A percentile compares a stretch with the other conserved stretches of the same genome.
Evolutionary conservation across 2,329 filamentous ascomycete species (phyloP).

Genomic region (Tetracladium maxilliforme): DNA sequence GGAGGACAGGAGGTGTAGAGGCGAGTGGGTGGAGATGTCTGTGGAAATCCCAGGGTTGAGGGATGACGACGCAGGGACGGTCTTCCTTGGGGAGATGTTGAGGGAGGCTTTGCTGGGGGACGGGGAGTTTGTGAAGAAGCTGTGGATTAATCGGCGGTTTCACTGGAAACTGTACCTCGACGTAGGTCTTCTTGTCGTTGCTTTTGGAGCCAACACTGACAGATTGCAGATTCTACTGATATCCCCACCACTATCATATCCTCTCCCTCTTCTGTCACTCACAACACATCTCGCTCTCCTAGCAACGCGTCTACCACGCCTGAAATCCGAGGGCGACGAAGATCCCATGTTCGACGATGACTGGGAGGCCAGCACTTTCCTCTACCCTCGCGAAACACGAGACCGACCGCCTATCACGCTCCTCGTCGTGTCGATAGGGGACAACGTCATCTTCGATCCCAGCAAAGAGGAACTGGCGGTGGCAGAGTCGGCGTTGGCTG

Average conservation of each 20-base stretch:
- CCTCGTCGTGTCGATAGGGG: slow-evolving; percentile 72
- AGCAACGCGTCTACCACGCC: slow-evolving; percentile 66
- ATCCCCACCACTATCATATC: slow-evolving; percentile 85
- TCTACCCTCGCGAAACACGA: slow-evolving; percentile 47
- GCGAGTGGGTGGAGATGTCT: slow-evolving; percentile 74
- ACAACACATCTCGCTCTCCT: slow-evolving; percentile 90
- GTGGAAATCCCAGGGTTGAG: slow-evolving; percentile 85
- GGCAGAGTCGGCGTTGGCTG: slow-evolving; percentile 74
- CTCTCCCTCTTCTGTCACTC: slow-evolving; percentile 79
- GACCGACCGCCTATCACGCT: slow-evolving; percentile 73
- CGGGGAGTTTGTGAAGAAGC: slow-evolving; percentile 50
- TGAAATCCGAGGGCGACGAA: slow-evolving; percentile 84
- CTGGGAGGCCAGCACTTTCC: slow-evolving; percentile 68
- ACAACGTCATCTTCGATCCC: slow-evolving; percentile 90
- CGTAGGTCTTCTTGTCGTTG: slow-evolving; percentile 35
- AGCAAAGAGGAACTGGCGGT: slow-evolving; percentile 84
- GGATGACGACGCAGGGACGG: slow-evolving; percentile 80
- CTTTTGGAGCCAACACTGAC: not conserved
- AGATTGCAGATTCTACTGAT: slow-evolving; percentile 65
- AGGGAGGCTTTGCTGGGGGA: slow-evolving; percentile 70
- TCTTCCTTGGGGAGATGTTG: slow-evolving; percentile 80
- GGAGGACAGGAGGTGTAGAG: slow-evolving; percentile 29
- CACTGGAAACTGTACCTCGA: slow-evolving; percentile 97
- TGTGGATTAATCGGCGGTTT: slow-evolving; percentile 82
- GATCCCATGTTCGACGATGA: slow-evolving; percentile 97